A percentile compares a stretch with the other conserved stretches of the same genome.
These are phyloP conservation scores for Monilinia fructigena DNA, from an alignment of 2,329 filamentous ascomycete genomes.

Conservation along the genomic window DNA sequence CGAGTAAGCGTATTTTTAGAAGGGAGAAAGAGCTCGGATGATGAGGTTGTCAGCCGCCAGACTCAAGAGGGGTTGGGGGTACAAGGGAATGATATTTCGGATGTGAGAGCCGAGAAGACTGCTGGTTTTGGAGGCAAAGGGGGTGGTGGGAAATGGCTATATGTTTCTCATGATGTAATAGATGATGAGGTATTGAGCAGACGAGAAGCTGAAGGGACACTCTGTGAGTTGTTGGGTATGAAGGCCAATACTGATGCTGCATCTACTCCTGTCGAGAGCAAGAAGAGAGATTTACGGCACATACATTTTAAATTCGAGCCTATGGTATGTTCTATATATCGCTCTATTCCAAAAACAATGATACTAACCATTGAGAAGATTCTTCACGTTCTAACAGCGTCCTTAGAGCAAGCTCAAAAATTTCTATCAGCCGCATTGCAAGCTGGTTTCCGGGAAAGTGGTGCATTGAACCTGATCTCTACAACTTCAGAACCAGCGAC, in stretches of 20 bases:
- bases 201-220: constrained; percentile 33
- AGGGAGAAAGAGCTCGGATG: constrained; percentile 52
- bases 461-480: constrained; percentile 65
- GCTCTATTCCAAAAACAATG: background rate
- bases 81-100: background rate
- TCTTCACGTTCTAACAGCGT: constrained; percentile 80
- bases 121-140: constrained; percentile 75
- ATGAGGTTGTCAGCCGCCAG: constrained; percentile 20
- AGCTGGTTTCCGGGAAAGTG: constrained; percentile 87
- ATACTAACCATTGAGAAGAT: constrained; percentile 56
- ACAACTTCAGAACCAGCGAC: constrained; percentile 42
- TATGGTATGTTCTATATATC: constrained; percentile 62
- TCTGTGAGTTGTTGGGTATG: constrained; percentile 45
- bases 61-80: constrained; percentile 27
- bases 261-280: background rate
- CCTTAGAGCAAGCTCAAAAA: constrained; percentile 69
- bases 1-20: constrained; percentile 86
- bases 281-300: constrained; percentile 44
- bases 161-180: constrained; percentile 79
- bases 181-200: constrained; percentile 27
- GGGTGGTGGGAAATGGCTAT: constrained; percentile 79
- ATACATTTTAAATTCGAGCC: constrained; percentile 93
- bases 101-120: constrained; percentile 35
- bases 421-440: constrained; percentile 73
- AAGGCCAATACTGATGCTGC: constrained; percentile 35